Percentiles rank a stretch among this genome's conserved stretches.
Evolutionary conservation across 73 alveolate genomes (phyloP).

Genomic region (Paramecium pentaurelia): DNA sequence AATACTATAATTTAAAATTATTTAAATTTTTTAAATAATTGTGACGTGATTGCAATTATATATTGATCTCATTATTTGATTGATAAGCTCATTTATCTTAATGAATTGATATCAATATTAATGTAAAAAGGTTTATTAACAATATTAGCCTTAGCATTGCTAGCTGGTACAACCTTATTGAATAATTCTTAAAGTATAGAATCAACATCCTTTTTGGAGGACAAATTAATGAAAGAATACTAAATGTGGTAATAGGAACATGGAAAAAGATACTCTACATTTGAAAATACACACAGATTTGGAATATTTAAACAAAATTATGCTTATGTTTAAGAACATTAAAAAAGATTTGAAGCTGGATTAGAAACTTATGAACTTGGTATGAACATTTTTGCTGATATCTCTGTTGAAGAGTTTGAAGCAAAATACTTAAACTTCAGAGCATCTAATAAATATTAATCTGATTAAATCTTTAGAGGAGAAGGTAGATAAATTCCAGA

Average conservation of each 20-base stretch:
- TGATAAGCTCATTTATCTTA: neutral
- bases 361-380: neutral
- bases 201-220: neutral
- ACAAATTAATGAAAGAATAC: neutral
- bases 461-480: neutral
- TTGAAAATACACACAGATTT: constrained; percentile 4
- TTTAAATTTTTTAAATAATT: neutral
- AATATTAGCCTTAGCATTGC: neutral
- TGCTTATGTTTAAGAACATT: neutral
- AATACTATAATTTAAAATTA: neutral
- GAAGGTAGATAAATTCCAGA: constrained; percentile 15
- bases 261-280: neutral
- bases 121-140: constrained; percentile 5
- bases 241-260: neutral
- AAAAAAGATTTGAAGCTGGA: constrained; percentile 1
- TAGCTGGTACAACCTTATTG: neutral
- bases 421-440: neutral
- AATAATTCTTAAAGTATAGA: neutral
- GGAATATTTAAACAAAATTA: neutral
- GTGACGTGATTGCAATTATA: neutral
- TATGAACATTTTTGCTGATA: constrained; percentile 44
- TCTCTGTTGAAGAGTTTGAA: constrained; percentile 44
- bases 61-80: neutral
- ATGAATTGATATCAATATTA: neutral
- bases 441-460: neutral